Evolutionary conservation across 331 rosid species (phyloP), one percentile per base, ranked within the genome.

Genomic region (Acacia pycnantha): DNA sequence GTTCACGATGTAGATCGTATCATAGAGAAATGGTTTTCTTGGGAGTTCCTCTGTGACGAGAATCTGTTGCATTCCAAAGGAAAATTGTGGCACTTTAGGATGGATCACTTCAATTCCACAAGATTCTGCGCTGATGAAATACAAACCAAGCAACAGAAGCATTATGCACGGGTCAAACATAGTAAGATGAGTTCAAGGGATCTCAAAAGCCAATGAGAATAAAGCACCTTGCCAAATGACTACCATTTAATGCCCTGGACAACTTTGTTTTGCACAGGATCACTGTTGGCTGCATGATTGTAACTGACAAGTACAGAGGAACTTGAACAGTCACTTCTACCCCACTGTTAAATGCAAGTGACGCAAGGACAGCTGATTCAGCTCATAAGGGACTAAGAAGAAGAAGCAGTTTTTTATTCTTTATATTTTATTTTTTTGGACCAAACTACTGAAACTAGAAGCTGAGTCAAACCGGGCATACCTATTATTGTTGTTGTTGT

Each of bases 1-100:
- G 93, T 95, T 65, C 97, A 95, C 79, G 93, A 95, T 59, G 89
- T 86, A 22, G 86, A 95, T 85, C 91, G 98, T 46, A 89, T 70
- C 83, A 84, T 95, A 26, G 98, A 95, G 86, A 93, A 90, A 88
- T 92, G 99, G 98, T 95, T 90, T 87, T 95, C 97, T 53, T 89
- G 93, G 98, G 99, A 95, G 86, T 90, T 95, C 74, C 90, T 95
- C 24, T 90, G 98, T 82, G 91, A 92, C 76, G 96, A 90, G 88
- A 96, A 96, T 88, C 82, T 93, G 76, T 83, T 90, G 72, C 80
- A 94, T 82, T 90, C 97, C 40, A 92, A 87, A 87, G 97, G 94
- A 70, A 93, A 87, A 64, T 68, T 95, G 33, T 93, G 98, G 99
- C 88, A 90, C 77, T 95, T 92, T 74, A 90, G 91, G 87, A 92